These are phyloP conservation scores for Metarhizium sp. DNA, from an alignment of 2,329 filamentous ascomycete species.

Conservation along the genomic window DNA sequence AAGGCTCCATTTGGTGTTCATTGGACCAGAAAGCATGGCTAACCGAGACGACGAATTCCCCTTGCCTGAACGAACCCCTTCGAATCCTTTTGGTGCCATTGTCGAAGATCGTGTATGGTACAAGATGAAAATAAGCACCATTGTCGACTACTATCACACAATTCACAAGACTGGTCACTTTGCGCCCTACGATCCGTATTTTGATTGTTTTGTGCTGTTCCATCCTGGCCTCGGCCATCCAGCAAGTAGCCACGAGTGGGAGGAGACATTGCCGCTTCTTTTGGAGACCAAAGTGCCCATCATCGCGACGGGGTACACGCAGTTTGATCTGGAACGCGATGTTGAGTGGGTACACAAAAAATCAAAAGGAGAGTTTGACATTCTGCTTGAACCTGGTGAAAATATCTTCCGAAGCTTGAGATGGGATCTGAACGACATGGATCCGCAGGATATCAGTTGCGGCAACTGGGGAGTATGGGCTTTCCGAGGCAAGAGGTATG, in stretches of 20 bases:
- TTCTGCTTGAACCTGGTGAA: constrained; percentile 85
- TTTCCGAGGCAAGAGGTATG: constrained; percentile 91
- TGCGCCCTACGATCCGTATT: constrained; percentile 93
- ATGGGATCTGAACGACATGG: constrained; percentile 95
- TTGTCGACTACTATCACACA: constrained; percentile 96
- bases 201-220: constrained; percentile 95
- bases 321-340: constrained; percentile 89
- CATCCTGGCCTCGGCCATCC: constrained; percentile 95
- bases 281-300: constrained; percentile 94
- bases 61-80: constrained; percentile 71
- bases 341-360: constrained; percentile 83
- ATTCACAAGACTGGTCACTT: constrained; percentile 87
- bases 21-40: constrained; percentile 91
- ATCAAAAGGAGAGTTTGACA: constrained; percentile 81
- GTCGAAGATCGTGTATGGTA: constrained; percentile 84
- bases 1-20: constrained; percentile 86
- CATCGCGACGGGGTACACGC: constrained; percentile 90
- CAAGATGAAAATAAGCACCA: constrained; percentile 93
- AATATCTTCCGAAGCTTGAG: constrained; percentile 87
- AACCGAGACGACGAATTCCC: constrained; percentile 92
- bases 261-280: constrained; percentile 77
- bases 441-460: constrained; percentile 87
- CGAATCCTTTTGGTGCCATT: constrained; percentile 88
- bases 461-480: constrained; percentile 98
- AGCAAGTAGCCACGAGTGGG: constrained; percentile 88